A percentile compares a stretch with the other conserved stretches of the same genome.
phyloP scores from a whole-genome alignment of 1,139 yeast genomes.

The Zygoascus meyerae region DNA sequence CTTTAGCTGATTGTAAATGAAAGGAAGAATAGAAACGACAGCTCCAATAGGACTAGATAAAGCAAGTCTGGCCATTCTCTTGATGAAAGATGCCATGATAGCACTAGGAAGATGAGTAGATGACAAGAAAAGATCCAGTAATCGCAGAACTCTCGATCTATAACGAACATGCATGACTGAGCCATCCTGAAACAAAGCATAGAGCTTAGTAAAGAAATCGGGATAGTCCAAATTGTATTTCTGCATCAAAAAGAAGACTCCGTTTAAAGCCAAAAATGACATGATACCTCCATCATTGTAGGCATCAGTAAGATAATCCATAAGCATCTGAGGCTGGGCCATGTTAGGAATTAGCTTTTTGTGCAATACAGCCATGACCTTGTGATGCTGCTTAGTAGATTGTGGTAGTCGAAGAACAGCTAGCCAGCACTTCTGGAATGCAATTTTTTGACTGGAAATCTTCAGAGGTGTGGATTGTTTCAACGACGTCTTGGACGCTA shows the following conservation, averaged over 20 bases:
- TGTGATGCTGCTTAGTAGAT: constrained; percentile 54
- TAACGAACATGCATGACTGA: constrained; percentile 73
- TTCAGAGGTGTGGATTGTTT: constrained; percentile 42
- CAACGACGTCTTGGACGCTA: constrained; percentile 48
- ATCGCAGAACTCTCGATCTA: constrained; percentile 80
- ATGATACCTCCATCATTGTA: constrained; percentile 65
- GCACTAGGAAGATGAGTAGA: constrained; percentile 85
- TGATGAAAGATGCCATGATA: constrained; percentile 84
- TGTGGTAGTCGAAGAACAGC: constrained; percentile 47
- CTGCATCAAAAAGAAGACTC: constrained; percentile 80
- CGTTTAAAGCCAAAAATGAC: constrained; percentile 79
- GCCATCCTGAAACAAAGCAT: constrained; percentile 59
- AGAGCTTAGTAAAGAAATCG: constrained; percentile 76
- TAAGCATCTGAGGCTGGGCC: constrained; percentile 71
- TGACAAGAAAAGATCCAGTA: constrained; percentile 76
- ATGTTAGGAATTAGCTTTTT: constrained; percentile 78
- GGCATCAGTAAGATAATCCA: constrained; percentile 92
- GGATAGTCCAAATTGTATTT: constrained; percentile 86
- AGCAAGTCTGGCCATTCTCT: constrained; percentile 68
- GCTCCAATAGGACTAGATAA: constrained; percentile 87
- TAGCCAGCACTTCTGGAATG: constrained; percentile 67
- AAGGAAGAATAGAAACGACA: constrained; percentile 81
- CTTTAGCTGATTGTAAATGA: constrained; percentile 79
- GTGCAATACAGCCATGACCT: constrained; percentile 64
- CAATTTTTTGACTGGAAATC: constrained; percentile 51